Evolutionary conservation across 2,329 filamentous ascomycete genomes (phyloP), one percentile per base, ranked within the genome.

Genomic region (Macrophomina pseudophaseolina): DNA sequence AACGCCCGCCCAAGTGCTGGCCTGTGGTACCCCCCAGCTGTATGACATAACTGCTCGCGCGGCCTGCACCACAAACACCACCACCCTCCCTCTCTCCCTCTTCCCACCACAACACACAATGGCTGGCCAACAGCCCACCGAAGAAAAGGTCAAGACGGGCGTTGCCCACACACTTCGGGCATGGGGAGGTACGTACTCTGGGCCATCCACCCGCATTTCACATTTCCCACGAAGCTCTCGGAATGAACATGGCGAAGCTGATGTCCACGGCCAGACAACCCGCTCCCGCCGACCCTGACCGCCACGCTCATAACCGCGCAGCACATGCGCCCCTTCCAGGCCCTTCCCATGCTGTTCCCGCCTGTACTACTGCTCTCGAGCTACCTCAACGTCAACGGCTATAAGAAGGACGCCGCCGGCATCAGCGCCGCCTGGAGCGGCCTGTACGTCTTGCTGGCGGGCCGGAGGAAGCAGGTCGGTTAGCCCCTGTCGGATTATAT

Each of bases 271-370:
- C 16, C 23, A 59, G 64, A 48, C 8, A 59, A 65, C 35, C 63
- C 44, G 8, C 83, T 91, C 38, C 87, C 89, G 1, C 86, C 89
- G 30, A 88, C 86, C 11, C 77, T 89, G 12, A 84, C 90, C 51
- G 89, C 89, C 66, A 89, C 88, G 8, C 81, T 91, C 51, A 85
- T 91, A 70, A 85, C 88, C 48, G 87, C 88, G 11, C 87, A 90
- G 72, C 86, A 90, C 79, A 81, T 85, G 51, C 86, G 87, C n/a
- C 89, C 89, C 7, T 87, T 89, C 76, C 88, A 89, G 74, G 74
- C 82, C 6, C 80, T 91, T 0, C 89, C 89, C 4, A 88, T 91
- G 84, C 77, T 89, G 69, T 91, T 91, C 74, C 85, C 88, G 4
- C 88, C 88, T 2, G 80, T 89, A 66, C 82, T 91, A 3, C 82